Evolutionary conservation across 495 filamentous ascomycete genomes (phyloP).

Genomic region (Talaromyces proteolyticus): DNA sequence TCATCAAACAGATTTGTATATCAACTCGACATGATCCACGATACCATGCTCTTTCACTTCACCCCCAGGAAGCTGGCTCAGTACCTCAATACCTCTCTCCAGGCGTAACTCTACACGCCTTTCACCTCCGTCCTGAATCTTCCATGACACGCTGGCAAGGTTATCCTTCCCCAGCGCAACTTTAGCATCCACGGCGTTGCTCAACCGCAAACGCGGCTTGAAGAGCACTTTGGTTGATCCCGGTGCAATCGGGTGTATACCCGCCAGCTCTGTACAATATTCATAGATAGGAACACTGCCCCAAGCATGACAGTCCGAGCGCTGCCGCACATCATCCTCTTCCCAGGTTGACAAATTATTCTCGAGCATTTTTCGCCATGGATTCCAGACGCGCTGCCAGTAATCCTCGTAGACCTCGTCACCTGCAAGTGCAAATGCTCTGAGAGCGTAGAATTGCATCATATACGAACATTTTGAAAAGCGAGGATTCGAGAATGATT

Average conservation of each 20-base stretch:
- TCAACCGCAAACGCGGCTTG: conserved; percentile 23
- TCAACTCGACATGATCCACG: conserved; percentile 7
- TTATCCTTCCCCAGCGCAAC: conserved; percentile 25
- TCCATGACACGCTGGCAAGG: conserved; percentile 22
- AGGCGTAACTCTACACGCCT: conserved; percentile 18
- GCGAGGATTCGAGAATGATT: conserved; percentile 13
- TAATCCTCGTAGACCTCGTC: conserved; percentile 18
- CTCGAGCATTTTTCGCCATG: conserved; percentile 25
- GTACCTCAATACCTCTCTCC: conserved; percentile 19
- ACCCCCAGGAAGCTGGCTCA: conserved; percentile 16
- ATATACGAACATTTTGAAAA: conserved; percentile 32
- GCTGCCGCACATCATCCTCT: conserved; percentile 31
- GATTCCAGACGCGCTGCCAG: conserved; percentile 22
- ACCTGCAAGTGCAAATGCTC: conserved; percentile 21
- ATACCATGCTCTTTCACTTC: conserved; percentile 16
- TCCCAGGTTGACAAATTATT: conserved; percentile 35
- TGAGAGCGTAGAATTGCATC: conserved; percentile 35
- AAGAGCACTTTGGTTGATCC: conserved; percentile 22
- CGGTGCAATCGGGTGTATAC: conserved; percentile 15
- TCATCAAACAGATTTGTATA: too few relatives aligned
- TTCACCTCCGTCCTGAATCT: not conserved
- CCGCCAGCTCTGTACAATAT: conserved; percentile 28
- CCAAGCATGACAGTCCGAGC: conserved; percentile 38
- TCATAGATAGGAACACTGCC: conserved; percentile 36
- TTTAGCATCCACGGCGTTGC: conserved; percentile 14